Base-by-base conservation (phyloP, 352 stramenopile species). In the Globisporangium barbulae region DNA sequence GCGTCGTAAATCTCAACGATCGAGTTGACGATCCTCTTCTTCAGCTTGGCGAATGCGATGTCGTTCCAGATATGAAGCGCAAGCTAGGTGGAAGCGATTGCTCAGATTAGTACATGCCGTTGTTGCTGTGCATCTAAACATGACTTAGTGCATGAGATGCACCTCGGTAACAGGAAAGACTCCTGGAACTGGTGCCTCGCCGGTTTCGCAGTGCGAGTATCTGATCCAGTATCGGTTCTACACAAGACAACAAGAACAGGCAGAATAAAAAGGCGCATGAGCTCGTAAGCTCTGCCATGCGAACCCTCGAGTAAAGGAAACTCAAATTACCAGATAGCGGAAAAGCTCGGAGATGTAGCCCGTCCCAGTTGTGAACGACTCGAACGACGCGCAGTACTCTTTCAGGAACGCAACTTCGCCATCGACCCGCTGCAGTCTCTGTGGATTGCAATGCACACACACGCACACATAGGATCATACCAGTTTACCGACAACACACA, bases 161-260 rank as follows among this genome's bases (percentile, higher is more conserved):
- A 22, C 87, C 73, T 95, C 85, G 15, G 85, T 86, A 28, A 95
- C 72, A 6, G 87, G 78, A 67, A 92, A 95, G 39, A 95, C 87
- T 21, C 87, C 87, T 33, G 83, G 83, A 60, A 95, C 83, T 50
- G 87, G 87, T 7, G 87, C 87, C 59, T 94, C 83, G 3, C 87
- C 87, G 25, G 81, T 94, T 64, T 92, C 82, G 35, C 83, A 95
- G 47, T 95, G 87, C 5, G 87, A 91, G 65, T 93, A 95, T 41
- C 77, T 83, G 66, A 95, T 93, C 87, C 87, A 95, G 61, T 94
- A 95, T 25, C 87, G 85, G 54, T 95, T 93, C 80, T 89, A 44
- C 17, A 64, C 5, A 21, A 41, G 9, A 39, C 5, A 39, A 30
- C 4, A 17, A 42, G 17, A 39, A 22, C 8, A 17, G 15, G 52